Percentiles rank a stretch among this genome's conserved stretches.
phyloP scores from a whole-genome alignment of 2,329 filamentous ascomycete genomes.

The Byssochlamys sp. region DNA sequence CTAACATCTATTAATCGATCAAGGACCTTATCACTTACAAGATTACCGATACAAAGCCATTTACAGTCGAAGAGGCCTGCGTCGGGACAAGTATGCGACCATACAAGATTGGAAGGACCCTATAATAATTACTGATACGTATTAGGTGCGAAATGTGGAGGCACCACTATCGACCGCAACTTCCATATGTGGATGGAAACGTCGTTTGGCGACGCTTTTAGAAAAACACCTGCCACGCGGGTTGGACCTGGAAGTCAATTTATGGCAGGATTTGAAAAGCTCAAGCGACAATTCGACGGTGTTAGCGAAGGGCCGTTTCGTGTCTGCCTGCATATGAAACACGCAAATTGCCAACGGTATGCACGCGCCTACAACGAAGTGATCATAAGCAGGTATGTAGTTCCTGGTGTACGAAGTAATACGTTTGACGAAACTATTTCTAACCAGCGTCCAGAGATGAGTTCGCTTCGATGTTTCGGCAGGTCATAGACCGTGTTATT shows the following conservation, averaged over 20 bases:
- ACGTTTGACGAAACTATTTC: neutral
- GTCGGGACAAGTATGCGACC: conserved; percentile 1
- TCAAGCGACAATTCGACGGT: neutral
- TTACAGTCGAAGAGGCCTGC: conserved; percentile 1
- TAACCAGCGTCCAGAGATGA: neutral
- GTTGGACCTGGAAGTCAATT: neutral
- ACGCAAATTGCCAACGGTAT: neutral
- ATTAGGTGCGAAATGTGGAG: conserved; percentile 3
- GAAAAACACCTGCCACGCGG: neutral
- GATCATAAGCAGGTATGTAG: neutral
- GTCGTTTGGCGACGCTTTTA: neutral
- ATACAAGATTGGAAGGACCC: neutral
- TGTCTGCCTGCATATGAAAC: neutral
- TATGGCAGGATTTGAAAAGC: neutral
- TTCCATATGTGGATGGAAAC: conserved; percentile 1
- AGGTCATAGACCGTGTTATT: neutral
- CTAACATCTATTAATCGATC: neutral
- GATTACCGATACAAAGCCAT: neutral
- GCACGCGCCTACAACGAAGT: neutral
- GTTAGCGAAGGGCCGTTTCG: neutral
- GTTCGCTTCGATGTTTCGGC: neutral
- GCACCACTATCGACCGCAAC: conserved; percentile 3
- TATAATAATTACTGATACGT: neutral
- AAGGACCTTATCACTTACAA: conserved; percentile 5
- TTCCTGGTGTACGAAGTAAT: neutral